Conservation (phyloP, 2,329 filamentous ascomycete genomes). For the Colletotrichum salicis region DNA sequence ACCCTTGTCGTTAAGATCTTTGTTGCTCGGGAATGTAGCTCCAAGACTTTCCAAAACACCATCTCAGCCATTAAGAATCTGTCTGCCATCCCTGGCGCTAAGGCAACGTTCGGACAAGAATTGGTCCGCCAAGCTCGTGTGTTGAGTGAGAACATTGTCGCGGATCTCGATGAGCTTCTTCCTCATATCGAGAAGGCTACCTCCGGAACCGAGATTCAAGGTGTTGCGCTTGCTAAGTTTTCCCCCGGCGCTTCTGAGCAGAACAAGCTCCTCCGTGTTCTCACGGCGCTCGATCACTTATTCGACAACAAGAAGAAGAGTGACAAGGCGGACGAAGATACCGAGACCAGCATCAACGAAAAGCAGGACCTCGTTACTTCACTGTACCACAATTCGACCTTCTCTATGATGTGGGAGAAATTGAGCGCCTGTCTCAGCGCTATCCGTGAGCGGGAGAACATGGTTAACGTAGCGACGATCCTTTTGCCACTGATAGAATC, state of each 20-base stretch:
- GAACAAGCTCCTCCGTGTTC: slow-evolving; percentile 89
- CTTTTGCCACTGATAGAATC: slow-evolving; percentile 94
- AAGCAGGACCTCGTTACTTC: slow-evolving; percentile 88
- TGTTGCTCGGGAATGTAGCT: slow-evolving; percentile 93
- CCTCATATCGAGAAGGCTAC: slow-evolving; percentile 87
- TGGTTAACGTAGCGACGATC: slow-evolving; percentile 97
- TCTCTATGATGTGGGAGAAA: slow-evolving; percentile 91
- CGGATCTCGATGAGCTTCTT: slow-evolving; percentile 85
- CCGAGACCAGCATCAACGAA: slow-evolving; percentile 65
- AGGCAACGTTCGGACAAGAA: slow-evolving; percentile 91
- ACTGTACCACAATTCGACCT: slow-evolving; percentile 90
- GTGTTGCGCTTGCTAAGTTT: slow-evolving; percentile 92
- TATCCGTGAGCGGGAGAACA: slow-evolving; percentile 91
- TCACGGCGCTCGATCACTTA: slow-evolving; percentile 94
- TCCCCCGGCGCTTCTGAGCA: slow-evolving; percentile 96
- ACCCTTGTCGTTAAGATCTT: slow-evolving; percentile 96
- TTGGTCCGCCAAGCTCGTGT: slow-evolving; percentile 87
- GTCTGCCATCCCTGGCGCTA: slow-evolving; percentile 89
- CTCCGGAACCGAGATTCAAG: slow-evolving; percentile 93
- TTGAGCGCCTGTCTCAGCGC: slow-evolving; percentile 88
- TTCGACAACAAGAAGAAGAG: slow-evolving; percentile 83
- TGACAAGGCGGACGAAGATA: slow-evolving; percentile 54
- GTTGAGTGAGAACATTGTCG: slow-evolving; percentile 84
- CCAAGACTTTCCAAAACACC: slow-evolving; percentile 97
- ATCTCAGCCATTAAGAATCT: slow-evolving; percentile 99